Evolutionary conservation across 1,284 basidiomycete species (phyloP).

Genomic region (Sanguinoderma infundibulare): DNA sequence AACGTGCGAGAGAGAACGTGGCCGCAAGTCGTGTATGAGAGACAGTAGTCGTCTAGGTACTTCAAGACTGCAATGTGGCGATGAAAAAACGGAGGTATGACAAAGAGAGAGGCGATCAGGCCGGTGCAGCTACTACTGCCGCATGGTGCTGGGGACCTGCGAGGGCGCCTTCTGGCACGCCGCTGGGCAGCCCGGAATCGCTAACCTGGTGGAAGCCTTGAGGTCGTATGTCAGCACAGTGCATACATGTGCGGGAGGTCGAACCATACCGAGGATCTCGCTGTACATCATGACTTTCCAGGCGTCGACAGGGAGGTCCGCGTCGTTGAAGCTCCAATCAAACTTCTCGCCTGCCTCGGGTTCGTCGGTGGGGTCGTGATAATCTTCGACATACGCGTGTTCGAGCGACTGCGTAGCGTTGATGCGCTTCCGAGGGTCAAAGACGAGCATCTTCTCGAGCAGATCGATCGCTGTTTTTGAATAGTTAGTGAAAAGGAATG

Average conservation of each 20-base stretch:
- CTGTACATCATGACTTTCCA: conserved; percentile 99
- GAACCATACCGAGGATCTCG: conserved; percentile 84
- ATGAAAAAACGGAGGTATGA: conserved; percentile 1
- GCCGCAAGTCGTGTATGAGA: no score
- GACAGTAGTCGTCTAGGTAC: neutral
- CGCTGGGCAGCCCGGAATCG: conserved; percentile 47
- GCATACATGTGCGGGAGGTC: neutral
- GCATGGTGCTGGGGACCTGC: conserved; percentile 57
- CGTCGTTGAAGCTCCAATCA: conserved; percentile 99
- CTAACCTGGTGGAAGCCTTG: conserved; percentile 80
- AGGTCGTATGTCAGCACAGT: neutral
- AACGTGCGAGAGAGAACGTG: neutral
- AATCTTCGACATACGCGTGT: conserved; percentile 96
- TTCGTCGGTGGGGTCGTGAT: conserved; percentile 99
- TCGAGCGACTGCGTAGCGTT: conserved; percentile 90
- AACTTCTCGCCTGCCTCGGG: conserved; percentile 94
- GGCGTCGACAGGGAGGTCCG: conserved; percentile 98
- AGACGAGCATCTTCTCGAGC: conserved; percentile 98
- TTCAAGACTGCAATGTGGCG: neutral
- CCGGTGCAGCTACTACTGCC: conserved; percentile 17
- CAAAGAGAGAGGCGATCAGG: conserved; percentile 5
- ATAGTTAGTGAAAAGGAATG: conserved; percentile 1
- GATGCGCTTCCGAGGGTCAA: conserved; percentile 97
- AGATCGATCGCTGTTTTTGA: conserved; percentile 89
- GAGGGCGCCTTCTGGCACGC: conserved; percentile 65